Conservation (phyloP, 1,139 yeast species). For the Candida labiduridarum region DNA sequence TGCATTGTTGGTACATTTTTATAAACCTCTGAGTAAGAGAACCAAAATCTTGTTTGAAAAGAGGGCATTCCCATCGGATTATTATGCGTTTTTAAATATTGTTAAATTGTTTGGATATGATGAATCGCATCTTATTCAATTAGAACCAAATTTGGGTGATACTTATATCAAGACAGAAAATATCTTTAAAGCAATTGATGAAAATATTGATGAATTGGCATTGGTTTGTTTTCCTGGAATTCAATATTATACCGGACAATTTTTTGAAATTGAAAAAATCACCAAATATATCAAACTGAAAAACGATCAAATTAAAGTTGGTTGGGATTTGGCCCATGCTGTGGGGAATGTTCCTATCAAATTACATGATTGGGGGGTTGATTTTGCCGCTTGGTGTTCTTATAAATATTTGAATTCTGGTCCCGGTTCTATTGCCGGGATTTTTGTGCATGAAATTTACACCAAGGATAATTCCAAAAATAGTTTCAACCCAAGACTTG, state of each 20-base stretch:
- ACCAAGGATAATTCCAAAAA: conserved; percentile 35
- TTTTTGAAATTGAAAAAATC: conserved; percentile 69
- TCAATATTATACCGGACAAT: conserved; percentile 91
- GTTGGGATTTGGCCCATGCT: conserved; percentile 97
- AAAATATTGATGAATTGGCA: conserved; percentile 65
- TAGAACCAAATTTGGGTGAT: conserved; percentile 59
- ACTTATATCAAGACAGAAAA: conserved; percentile 63
- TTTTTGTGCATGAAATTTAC: conserved; percentile 65
- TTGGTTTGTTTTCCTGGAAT: conserved; percentile 83
- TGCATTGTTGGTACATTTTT: conserved; percentile 71
- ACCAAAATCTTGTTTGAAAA: conserved; percentile 81
- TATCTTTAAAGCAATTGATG: conserved; percentile 58
- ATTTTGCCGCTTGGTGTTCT: conserved; percentile 94
- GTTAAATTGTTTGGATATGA: conserved; percentile 63
- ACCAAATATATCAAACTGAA: conserved; percentile 53
- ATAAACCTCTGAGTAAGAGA: conserved; percentile 60
- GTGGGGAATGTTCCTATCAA: conserved; percentile 80
- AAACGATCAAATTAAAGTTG: conserved; percentile 58
- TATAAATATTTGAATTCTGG: conserved; percentile 91
- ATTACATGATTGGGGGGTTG: conserved; percentile 87
- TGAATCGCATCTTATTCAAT: conserved; percentile 63
- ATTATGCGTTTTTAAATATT: conserved; percentile 79
- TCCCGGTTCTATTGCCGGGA: conserved; percentile 89
- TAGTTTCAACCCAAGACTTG: conserved; percentile 63
- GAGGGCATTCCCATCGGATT: conserved; percentile 91